A percentile compares a stretch with the other conserved stretches of the same genome.
Evolutionary conservation across 1,139 yeast genomes (phyloP).

Genomic region (Debaryomycetaceae sp.): DNA sequence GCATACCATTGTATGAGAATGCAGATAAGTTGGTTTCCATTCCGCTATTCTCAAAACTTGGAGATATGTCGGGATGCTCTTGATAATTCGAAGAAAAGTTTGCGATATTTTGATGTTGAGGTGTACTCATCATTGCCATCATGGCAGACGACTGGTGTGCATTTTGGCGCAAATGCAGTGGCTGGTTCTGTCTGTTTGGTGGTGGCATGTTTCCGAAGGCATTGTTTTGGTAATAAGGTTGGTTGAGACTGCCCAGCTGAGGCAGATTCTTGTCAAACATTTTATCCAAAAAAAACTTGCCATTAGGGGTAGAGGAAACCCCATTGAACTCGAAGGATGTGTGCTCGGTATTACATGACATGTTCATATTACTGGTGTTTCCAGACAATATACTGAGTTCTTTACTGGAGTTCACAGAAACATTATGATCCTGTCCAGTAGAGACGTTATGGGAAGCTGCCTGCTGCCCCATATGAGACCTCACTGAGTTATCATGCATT

Average conservation of each 20-base stretch:
- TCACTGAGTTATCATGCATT: conserved; percentile 3
- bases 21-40: conserved; percentile 13
- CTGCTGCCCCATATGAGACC: conserved; percentile 2
- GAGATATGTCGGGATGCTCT: conserved; percentile 8
- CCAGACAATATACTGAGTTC: conserved; percentile 24
- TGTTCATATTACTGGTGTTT: conserved; percentile 23
- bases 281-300: conserved; percentile 38
- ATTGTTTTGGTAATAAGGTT: conserved; percentile 18
- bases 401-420: conserved; percentile 18
- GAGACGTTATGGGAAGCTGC: conserved; percentile 1
- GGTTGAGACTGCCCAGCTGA: conserved; percentile 20
- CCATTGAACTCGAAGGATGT: conserved; percentile 40
- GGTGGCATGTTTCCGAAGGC: conserved; percentile 27
- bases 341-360: conserved; percentile 25
- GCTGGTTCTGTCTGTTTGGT: conserved; percentile 14
- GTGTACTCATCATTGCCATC: conserved; percentile 47
- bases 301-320: conserved; percentile 41
- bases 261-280: conserved; percentile 43
- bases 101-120: conserved; percentile 31
- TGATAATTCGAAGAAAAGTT: conserved; percentile 13
- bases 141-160: conserved; percentile 17
- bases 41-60: conserved; percentile 9
- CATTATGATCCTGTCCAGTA: conserved; percentile 13
- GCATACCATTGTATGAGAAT: conserved; percentile 10
- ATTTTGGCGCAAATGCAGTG: conserved; percentile 14